Base-by-base conservation (phyloP, 257 asterid genomes). In the Gentiana dahurica region DNA sequence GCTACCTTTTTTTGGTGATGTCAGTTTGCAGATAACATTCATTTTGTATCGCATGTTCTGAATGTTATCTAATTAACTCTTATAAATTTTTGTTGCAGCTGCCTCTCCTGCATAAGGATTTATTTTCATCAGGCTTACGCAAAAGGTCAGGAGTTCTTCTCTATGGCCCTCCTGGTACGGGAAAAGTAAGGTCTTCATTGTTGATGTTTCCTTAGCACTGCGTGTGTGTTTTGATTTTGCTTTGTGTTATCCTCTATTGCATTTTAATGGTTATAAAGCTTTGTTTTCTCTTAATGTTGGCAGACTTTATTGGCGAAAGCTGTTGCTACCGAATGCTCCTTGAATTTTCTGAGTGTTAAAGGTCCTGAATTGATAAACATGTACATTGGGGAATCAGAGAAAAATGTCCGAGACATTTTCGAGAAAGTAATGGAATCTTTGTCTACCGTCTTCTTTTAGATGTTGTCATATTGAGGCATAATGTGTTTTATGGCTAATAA, bases 311-410 rank as follows among this genome's bases (percentile, higher is more conserved):
- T 87, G 71, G 97, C 97, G 57, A 92, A 92, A 80, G 98, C 98
- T 71, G 98, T 92, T 67, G 97, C 97, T 51, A 92, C 98, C 38
- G 98, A 92, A 65, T 92, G 97, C 84, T 87, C 97, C 64, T 73
- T 88, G 75, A 92, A 87, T 74, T 92, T 92, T 68, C 74, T 87
- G 57, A 92, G 98, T 36, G 97, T 92, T 48, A 88, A 92, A 80
- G 98, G 98, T 62, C 98, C 97, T 57, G 98, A 92, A 67, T 64
- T 92, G 73, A 92, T 92, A 68, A 92, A 92, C 79, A 92, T 92
- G 98, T 92, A 92, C 82, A 88, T 92, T 65, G 98, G 98, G 73
- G 98, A 92, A 65, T 92, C 98, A 0, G 98, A 92, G 74, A 92
- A 88, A 73, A 92, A 92, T 50, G 69, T 92, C 8, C 79, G 97